phyloP scores from a whole-genome alignment of 176 grass and related monocot species.

The Alopecurus myosuroides region DNA sequence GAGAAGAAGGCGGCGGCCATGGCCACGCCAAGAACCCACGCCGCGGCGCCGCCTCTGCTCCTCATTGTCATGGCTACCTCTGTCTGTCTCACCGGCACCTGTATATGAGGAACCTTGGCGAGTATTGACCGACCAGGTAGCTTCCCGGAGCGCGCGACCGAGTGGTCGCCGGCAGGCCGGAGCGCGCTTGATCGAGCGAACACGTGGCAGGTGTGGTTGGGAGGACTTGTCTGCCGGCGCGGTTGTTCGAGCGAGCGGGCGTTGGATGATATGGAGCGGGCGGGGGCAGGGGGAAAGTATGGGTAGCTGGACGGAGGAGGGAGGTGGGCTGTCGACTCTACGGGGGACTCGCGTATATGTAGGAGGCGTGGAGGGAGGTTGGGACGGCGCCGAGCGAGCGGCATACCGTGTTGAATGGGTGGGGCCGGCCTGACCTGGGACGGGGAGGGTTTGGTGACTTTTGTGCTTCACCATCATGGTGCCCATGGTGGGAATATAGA shows the following conservation, averaged over 20 bases:
- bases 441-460: constrained; percentile 9
- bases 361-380: background rate
- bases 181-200: background rate
- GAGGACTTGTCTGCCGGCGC: background rate
- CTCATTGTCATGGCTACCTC: background rate
- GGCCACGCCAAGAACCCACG: background rate
- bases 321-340: constrained; percentile 39
- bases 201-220: background rate
- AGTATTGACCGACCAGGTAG: background rate
- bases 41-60: background rate
- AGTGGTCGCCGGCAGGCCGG: background rate
- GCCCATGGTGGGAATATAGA: background rate
- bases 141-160: background rate
- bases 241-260: background rate
- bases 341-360: constrained; percentile 33
- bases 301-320: background rate
- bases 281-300: background rate
- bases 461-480: background rate
- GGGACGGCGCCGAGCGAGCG: background rate
- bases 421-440: background rate
- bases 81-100: background rate
- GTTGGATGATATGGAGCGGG: background rate
- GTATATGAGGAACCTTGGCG: background rate
- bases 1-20: background rate
- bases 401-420: constrained; percentile 11